Percentiles rank a stretch among this genome's conserved stretches.
Evolutionary conservation across 2,329 filamentous ascomycete genomes (phyloP).

Genomic region (Coniella vitis): DNA sequence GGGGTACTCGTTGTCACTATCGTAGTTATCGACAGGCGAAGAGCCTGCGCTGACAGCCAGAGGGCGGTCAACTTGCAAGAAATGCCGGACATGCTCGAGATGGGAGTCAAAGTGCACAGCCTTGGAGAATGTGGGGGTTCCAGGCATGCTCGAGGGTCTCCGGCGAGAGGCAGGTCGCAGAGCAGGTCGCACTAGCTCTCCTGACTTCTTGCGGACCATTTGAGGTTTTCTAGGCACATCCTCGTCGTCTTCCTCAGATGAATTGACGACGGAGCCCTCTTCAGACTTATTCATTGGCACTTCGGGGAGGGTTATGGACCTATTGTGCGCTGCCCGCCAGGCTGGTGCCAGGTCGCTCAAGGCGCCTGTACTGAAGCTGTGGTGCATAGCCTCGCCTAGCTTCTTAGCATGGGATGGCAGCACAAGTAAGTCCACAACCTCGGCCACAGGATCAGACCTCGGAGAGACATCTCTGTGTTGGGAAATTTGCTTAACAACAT

Average conservation of each 20-base stretch:
- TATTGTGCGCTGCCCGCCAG: conserved; percentile 41
- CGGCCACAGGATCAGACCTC: conserved; percentile 13
- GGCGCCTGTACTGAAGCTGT: conserved; percentile 41
- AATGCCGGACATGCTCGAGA: conserved; percentile 92
- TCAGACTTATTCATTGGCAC: conserved; percentile 38
- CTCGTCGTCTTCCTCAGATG: conserved; percentile 54
- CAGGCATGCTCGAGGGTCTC: conserved; percentile 92
- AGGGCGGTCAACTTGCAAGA: conserved; percentile 86
- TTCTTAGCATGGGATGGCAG: conserved; percentile 29
- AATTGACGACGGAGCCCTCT: conserved; percentile 43
- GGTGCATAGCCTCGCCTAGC: conserved; percentile 32
- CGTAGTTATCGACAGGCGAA: conserved; percentile 82
- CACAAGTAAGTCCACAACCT: conserved; percentile 30
- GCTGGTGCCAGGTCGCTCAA: conserved; percentile 35
- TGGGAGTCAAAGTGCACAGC: conserved; percentile 98
- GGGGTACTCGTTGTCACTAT: conserved; percentile 83
- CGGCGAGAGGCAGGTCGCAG: conserved; percentile 72
- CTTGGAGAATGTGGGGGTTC: conserved; percentile 91
- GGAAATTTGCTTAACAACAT: conserved; percentile 75
- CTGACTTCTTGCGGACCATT: conserved; percentile 97
- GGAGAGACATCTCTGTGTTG: conserved; percentile 56
- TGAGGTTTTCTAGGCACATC: conserved; percentile 64
- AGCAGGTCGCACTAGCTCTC: conserved; percentile 89
- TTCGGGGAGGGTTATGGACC: conserved; percentile 50
- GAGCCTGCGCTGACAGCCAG: conserved; percentile 94